Evolutionary conservation across 352 stramenopile species (phyloP).

Genomic region (Phytophthora chlamydospora): DNA sequence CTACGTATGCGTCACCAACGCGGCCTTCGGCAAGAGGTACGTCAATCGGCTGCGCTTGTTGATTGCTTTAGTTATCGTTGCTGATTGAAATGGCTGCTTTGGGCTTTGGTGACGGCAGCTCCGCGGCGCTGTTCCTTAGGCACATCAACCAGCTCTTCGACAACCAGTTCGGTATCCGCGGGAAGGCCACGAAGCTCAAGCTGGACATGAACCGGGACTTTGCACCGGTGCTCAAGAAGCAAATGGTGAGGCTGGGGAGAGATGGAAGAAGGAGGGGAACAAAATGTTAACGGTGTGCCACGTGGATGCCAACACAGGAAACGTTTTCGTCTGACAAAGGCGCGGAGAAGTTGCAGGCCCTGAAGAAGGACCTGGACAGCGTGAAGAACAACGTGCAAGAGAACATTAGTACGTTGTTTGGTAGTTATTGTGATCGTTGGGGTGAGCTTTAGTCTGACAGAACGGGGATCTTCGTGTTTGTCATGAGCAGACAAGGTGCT

Average conservation of each 20-base stretch:
- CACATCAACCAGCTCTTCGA: constrained; percentile 90
- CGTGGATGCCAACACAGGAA: constrained; percentile 46
- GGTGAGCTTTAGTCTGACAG: constrained; percentile 10
- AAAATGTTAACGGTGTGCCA: constrained; percentile 8
- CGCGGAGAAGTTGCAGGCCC: constrained; percentile 74
- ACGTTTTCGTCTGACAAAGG: constrained; percentile 78
- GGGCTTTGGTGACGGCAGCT: constrained; percentile 34
- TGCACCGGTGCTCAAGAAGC: constrained; percentile 79
- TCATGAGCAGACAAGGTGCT: constrained; percentile 70
- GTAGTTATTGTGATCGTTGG: neutral
- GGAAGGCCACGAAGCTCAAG: constrained; percentile 89
- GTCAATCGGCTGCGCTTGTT: neutral
- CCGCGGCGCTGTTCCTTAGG: constrained; percentile 81
- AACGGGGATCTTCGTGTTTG: neutral
- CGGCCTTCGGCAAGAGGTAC: constrained; percentile 80
- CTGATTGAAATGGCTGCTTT: constrained; percentile 10
- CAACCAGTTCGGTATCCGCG: constrained; percentile 84
- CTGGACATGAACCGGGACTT: constrained; percentile 90
- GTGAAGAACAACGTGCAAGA: constrained; percentile 84
- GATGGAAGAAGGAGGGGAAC: neutral
- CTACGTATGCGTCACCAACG: constrained; percentile 86
- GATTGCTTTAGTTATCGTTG: neutral
- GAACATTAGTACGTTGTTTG: constrained; percentile 72
- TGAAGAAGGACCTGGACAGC: constrained; percentile 83
- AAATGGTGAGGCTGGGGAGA: constrained; percentile 59